phyloP scores from a whole-genome alignment of 768 basidiomycete species.

The Scleroderma citrinum region DNA sequence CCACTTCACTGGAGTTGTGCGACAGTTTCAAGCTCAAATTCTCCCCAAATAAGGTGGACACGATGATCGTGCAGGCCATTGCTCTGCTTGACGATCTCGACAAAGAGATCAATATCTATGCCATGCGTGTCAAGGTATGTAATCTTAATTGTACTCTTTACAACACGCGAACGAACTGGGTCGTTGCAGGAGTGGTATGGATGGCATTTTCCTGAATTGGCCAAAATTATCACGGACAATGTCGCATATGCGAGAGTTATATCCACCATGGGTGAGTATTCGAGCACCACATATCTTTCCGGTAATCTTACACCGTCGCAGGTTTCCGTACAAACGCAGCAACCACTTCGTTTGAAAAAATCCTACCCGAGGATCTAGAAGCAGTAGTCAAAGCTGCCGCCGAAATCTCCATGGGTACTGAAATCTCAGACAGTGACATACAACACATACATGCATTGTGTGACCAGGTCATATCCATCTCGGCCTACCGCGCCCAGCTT shows the following conservation, averaged over 20 bases:
- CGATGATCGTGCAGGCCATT: constrained; percentile 99
- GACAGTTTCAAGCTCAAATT: constrained; percentile 97
- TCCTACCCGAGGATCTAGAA: constrained; percentile 97
- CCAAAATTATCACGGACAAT: constrained; percentile 96
- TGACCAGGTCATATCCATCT: constrained; percentile 97
- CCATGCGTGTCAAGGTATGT: constrained; percentile 95
- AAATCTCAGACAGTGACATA: constrained; percentile 96
- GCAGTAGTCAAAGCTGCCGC: constrained; percentile 91
- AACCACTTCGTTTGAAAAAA: constrained; percentile 76
- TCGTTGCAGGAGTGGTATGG: constrained; percentile 93
- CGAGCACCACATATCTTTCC: neutral
- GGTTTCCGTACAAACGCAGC: constrained; percentile 94
- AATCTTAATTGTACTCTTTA: neutral
- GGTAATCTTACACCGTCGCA: constrained; percentile 23
- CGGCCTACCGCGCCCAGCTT: constrained; percentile 89
- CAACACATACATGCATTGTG: constrained; percentile 95
- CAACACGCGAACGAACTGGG: constrained; percentile 1
- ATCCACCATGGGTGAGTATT: constrained; percentile 72
- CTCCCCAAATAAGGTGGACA: constrained; percentile 99
- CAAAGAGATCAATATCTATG: constrained; percentile 99
- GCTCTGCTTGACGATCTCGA: constrained; percentile 96
- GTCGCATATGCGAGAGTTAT: constrained; percentile 94
- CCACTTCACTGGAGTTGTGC: constrained; percentile 1
- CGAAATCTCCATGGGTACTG: constrained; percentile 99
- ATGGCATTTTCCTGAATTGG: constrained; percentile 99